Evolutionary conservation across 2,329 filamentous ascomycete genomes (phyloP).

Genomic region (Lasiodiplodia sp.): DNA sequence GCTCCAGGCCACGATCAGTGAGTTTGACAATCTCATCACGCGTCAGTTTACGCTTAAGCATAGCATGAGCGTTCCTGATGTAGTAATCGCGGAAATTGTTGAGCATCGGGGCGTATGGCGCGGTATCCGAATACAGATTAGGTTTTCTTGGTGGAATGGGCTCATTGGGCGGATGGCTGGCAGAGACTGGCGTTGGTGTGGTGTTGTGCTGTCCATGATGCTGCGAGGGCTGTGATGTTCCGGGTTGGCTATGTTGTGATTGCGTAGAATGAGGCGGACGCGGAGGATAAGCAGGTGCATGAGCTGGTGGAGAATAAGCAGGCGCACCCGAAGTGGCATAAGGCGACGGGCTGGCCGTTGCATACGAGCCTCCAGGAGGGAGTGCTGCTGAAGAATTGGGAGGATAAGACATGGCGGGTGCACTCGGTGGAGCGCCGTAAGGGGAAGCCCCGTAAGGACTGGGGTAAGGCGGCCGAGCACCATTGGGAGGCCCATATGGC

Average conservation of each 20-base stretch:
- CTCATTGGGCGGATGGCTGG: slow-evolving; percentile 5
- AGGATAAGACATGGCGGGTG: slow-evolving; percentile 13
- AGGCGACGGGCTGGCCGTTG: slow-evolving; percentile 26
- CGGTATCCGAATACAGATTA: slow-evolving; percentile 21
- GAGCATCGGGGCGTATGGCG: slow-evolving; percentile 26
- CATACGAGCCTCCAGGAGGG: slow-evolving; percentile 11
- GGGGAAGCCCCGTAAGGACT: slow-evolving; percentile 27
- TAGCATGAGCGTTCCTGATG: slow-evolving; percentile 22
- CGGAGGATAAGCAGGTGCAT: neutral
- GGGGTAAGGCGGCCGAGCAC: slow-evolving; percentile 23
- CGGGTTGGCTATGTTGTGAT: slow-evolving; percentile 11
- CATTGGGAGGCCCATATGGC: slow-evolving; percentile 23
- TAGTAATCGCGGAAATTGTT: slow-evolving; percentile 29
- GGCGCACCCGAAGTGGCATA: slow-evolving; percentile 13
- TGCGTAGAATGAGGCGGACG: slow-evolving; percentile 19
- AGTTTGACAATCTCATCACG: slow-evolving; percentile 25
- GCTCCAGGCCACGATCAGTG: slow-evolving; percentile 27
- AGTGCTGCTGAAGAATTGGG: slow-evolving; percentile 8
- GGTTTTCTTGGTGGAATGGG: slow-evolving; percentile 25
- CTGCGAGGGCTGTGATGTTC: slow-evolving; percentile 11
- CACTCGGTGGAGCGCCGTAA: slow-evolving; percentile 13
- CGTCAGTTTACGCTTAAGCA: slow-evolving; percentile 21
- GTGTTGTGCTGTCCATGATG: slow-evolving; percentile 17
- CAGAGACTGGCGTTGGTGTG: neutral
- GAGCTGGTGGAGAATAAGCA: slow-evolving; percentile 15